phyloP scores from a whole-genome alignment of 176 grass and related monocot genomes.

The Luzula sylvatica region DNA sequence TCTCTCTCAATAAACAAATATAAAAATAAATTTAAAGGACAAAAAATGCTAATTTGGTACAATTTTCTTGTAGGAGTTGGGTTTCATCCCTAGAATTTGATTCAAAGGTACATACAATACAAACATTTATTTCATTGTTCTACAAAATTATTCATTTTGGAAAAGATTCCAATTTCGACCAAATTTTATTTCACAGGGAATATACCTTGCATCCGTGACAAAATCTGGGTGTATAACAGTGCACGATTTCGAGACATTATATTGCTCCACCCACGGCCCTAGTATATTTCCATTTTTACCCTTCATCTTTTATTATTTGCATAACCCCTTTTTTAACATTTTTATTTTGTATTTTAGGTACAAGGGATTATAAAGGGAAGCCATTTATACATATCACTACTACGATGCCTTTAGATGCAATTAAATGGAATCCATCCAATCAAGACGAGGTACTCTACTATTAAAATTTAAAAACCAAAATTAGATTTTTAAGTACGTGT shows the following conservation, averaged over 20 bases:
- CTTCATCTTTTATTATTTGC: conserved; percentile 9
- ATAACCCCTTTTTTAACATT: conserved; percentile 6
- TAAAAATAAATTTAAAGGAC: background rate
- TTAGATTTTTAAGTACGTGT: conserved; percentile 1
- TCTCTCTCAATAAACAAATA: conserved; percentile 10
- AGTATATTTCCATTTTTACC: conserved; percentile 42
- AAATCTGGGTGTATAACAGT: conserved; percentile 81
- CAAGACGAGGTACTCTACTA: conserved; percentile 67
- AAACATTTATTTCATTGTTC: background rate
- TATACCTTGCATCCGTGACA: conserved; percentile 90
- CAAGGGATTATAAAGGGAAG: conserved; percentile 37
- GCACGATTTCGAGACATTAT: conserved; percentile 88
- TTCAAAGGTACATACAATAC: conserved; percentile 72
- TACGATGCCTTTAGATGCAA: conserved; percentile 28
- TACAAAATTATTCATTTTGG: conserved; percentile 5
- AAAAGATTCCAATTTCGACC: conserved; percentile 20
- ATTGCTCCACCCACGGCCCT: conserved; percentile 49
- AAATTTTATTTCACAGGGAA: conserved; percentile 46
- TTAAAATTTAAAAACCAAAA: background rate
- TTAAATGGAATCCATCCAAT: conserved; percentile 89
- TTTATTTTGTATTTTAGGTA: conserved; percentile 29
- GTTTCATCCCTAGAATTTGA: conserved; percentile 82
- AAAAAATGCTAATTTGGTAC: conserved; percentile 9
- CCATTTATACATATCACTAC: conserved; percentile 60
- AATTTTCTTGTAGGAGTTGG: conserved; percentile 49